Percentiles rank a stretch among this genome's conserved stretches.
Conservation (phyloP, 1,284 basidiomycete genomes). For the Rhodofomes roseus region DNA sequence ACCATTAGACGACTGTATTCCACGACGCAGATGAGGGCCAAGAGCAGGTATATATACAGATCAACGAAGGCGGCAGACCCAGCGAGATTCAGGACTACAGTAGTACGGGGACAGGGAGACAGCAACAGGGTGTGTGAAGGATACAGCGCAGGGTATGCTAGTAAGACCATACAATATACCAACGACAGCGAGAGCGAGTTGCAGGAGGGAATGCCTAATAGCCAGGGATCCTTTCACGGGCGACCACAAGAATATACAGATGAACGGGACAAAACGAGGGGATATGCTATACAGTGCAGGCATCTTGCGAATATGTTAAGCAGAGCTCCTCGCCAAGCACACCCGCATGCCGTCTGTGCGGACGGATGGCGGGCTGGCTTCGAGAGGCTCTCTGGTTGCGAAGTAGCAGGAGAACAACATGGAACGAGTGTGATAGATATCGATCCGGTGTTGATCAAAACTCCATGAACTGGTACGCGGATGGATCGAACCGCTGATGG, state of each 20-base stretch:
- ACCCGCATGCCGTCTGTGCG: background rate
- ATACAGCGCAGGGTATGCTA: constrained; percentile 8
- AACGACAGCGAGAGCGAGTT: background rate
- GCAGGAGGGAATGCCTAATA: background rate
- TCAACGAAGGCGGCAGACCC: background rate
- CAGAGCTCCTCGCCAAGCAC: constrained; percentile 1
- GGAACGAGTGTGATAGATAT: background rate
- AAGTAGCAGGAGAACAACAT: background rate
- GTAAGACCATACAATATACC: background rate
- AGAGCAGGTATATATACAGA: background rate
- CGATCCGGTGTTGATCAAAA: constrained; percentile 42
- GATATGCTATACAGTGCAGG: constrained; percentile 1
- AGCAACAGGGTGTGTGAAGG: background rate
- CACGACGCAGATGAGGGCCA: background rate
- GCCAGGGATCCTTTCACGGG: background rate
- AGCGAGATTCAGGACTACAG: constrained; percentile 2
- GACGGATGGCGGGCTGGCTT: constrained; percentile 6
- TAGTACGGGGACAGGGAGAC: background rate
- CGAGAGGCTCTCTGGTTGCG: constrained; percentile 13
- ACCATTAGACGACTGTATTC: background rate
- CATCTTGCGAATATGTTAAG: background rate
- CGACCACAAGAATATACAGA: background rate
- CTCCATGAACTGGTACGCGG: constrained; percentile 67
- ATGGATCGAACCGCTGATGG: constrained; percentile 61
- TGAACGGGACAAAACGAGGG: background rate